phyloP scores from a whole-genome alignment of 139 green algal genomes.

The Picochlorum sp. region DNA sequence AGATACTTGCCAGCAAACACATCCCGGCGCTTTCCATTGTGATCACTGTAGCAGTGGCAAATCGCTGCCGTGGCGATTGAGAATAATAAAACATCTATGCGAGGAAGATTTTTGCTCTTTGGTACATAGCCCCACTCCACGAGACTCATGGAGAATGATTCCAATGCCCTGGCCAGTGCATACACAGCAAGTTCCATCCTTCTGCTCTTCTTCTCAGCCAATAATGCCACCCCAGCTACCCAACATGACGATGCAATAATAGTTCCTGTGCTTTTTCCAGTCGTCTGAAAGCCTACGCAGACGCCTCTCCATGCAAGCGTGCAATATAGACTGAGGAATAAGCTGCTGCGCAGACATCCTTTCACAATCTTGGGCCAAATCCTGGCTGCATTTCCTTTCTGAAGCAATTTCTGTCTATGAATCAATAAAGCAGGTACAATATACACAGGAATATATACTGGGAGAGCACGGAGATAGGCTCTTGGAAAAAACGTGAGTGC shows the following conservation, averaged over 20 bases:
- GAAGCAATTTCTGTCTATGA: conserved; percentile 64
- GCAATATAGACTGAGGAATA: conserved; percentile 82
- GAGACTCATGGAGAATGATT: conserved; percentile 60
- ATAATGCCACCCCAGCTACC: conserved; percentile 51
- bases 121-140: conserved; percentile 36
- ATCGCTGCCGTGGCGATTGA: conserved; percentile 62
- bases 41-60: conserved; percentile 79
- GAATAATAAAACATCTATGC: conserved; percentile 79
- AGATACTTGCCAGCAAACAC: conserved; percentile 91
- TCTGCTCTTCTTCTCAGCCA: conserved; percentile 88
- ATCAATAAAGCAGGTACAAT: conserved; percentile 74
- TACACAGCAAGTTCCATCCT: conserved; percentile 95
- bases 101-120: conserved; percentile 15
- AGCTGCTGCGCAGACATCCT: conserved; percentile 60
- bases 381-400: conserved; percentile 13
- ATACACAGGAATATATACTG: conserved; percentile 65
- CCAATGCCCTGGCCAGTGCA: conserved; percentile 50
- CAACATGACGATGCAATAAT: conserved; percentile 44
- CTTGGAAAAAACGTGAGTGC: conserved; percentile 42
- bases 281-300: conserved; percentile 21
- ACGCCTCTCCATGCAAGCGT: conserved; percentile 64
- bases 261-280: conserved; percentile 30
- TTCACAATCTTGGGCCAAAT: conserved; percentile 55
- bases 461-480: conserved; percentile 59
- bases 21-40: conserved; percentile 53